Evolutionary conservation across 2,329 filamentous ascomycete species (phyloP).

Genomic region (Ophiognomonia clavigignenti-juglandacearum): DNA sequence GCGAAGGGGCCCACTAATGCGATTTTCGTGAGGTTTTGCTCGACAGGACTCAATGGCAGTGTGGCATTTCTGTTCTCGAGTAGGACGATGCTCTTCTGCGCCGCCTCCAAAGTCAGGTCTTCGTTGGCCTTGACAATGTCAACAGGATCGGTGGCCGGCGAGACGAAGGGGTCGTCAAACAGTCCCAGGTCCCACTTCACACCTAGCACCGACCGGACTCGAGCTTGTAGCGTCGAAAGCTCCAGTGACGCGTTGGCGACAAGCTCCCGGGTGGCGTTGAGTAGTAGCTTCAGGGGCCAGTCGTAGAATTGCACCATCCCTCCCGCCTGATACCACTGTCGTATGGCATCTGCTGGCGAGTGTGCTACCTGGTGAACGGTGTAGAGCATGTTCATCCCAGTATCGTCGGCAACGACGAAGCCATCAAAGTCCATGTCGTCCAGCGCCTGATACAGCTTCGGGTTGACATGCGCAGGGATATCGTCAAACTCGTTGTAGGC

Average conservation of each 20-base stretch:
- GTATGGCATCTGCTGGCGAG: slow-evolving; percentile 33
- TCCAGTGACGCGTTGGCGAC: slow-evolving; percentile 31
- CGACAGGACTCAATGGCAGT: slow-evolving; percentile 27
- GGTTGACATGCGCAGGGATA: slow-evolving; percentile 33
- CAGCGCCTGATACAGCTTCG: slow-evolving; percentile 32
- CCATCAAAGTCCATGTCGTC: slow-evolving; percentile 36
- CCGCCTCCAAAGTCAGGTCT: slow-evolving; percentile 34
- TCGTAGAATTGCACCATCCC: slow-evolving; percentile 42
- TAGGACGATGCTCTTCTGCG: slow-evolving; percentile 36
- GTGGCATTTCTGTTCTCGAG: slow-evolving; percentile 36
- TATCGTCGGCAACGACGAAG: slow-evolving; percentile 37
- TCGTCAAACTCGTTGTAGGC: slow-evolving; percentile 37
- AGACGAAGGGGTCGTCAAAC: slow-evolving; percentile 33
- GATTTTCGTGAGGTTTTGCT: slow-evolving; percentile 27
- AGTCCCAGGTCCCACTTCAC: slow-evolving; percentile 40
- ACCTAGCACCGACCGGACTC: slow-evolving; percentile 31
- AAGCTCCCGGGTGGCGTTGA: slow-evolving; percentile 31
- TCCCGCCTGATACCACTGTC: slow-evolving; percentile 39
- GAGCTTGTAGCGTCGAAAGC: slow-evolving; percentile 29
- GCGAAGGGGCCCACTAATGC: slow-evolving; percentile 36
- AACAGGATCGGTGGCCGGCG: slow-evolving; percentile 28
- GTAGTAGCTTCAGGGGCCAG: slow-evolving; percentile 32
- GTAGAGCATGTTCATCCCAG: slow-evolving; percentile 29
- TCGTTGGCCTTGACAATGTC: slow-evolving; percentile 30
- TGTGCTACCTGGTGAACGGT: slow-evolving; percentile 31